phyloP scores from a whole-genome alignment of 2,329 filamentous ascomycete genomes.

The Ceratocystis eucalypticola region DNA sequence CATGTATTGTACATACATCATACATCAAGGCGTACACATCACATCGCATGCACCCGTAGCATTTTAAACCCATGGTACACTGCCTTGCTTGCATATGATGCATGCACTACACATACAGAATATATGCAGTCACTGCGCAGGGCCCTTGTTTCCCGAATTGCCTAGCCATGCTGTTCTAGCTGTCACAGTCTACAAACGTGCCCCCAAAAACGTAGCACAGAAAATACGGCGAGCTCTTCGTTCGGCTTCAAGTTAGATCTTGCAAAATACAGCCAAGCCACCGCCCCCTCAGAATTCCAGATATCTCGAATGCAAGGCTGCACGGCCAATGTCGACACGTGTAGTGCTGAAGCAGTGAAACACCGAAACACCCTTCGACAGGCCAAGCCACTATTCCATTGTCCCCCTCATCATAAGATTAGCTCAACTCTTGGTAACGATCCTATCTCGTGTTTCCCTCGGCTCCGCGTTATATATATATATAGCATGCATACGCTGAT shows the following conservation, averaged over 20 bases:
- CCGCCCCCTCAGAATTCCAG: no score
- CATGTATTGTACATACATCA: no score
- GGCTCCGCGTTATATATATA: not conserved
- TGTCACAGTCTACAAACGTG: not conserved
- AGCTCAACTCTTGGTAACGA: not conserved
- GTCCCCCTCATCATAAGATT: not conserved
- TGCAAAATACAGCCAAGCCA: no score
- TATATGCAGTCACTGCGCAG: not conserved
- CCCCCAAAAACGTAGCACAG: no score
- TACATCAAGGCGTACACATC: no score
- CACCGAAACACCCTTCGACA: not conserved
- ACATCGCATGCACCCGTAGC: no score
- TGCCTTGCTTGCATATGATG: not conserved
- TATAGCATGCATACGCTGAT: not conserved
- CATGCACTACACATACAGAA: not conserved
- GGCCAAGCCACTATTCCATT: not conserved
- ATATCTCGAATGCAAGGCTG: no score
- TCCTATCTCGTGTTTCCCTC: not conserved
- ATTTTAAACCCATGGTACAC: no score
- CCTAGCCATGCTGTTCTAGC: not conserved
- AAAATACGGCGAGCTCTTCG: no score
- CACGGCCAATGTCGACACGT: no score
- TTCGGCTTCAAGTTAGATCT: no score
- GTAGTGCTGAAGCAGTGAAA: not conserved
- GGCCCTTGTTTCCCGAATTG: not conserved